A percentile compares a stretch with the other conserved stretches of the same genome.
These are phyloP conservation scores for Colletotrichum tropicicola DNA, from an alignment of 2,329 filamentous ascomycete genomes.

Conservation along the genomic window DNA sequence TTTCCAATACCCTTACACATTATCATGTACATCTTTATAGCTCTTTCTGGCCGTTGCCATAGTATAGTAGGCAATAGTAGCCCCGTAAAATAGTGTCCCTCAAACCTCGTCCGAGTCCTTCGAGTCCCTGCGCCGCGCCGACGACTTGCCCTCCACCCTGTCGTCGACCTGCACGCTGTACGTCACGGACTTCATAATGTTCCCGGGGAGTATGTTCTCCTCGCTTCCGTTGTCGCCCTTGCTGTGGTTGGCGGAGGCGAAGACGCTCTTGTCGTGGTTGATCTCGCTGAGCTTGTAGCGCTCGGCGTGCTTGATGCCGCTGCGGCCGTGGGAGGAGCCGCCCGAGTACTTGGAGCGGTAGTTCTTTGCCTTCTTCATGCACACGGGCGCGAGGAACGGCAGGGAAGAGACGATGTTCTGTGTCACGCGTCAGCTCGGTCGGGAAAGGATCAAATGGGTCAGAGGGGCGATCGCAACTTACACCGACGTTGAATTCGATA, in stretches of 20 bases:
- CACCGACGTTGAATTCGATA: slow-evolving; percentile 66
- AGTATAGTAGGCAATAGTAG: too few species aligned
- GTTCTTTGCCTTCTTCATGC: slow-evolving; percentile 50
- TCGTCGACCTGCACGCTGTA: slow-evolving; percentile 51
- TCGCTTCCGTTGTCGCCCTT: slow-evolving; percentile 40
- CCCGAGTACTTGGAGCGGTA: slow-evolving; percentile 49
- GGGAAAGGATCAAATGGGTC: neutral
- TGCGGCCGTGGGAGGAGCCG: slow-evolving; percentile 35
- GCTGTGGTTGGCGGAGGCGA: slow-evolving; percentile 35
- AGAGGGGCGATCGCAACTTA: slow-evolving; percentile 40
- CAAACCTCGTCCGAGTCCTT: neutral
- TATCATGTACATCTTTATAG: neutral
- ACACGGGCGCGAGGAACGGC: slow-evolving; percentile 54
- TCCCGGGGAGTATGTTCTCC: slow-evolving; percentile 48
- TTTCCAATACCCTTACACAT: neutral
- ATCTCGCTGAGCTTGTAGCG: slow-evolving; percentile 49
- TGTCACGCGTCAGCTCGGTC: neutral
- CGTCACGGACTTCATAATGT: slow-evolving; percentile 53
- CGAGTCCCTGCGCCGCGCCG: slow-evolving; percentile 3
- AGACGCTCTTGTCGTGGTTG: slow-evolving; percentile 42
- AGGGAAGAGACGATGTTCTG: slow-evolving; percentile 58
- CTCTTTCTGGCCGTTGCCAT: too few species aligned
- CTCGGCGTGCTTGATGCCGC: slow-evolving; percentile 37
- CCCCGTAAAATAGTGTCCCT: neutral
- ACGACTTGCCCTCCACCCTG: neutral